Percentiles rank a stretch among this genome's conserved stretches.
Conservation (phyloP, 768 basidiomycete species). For the Boletellus ananas region DNA sequence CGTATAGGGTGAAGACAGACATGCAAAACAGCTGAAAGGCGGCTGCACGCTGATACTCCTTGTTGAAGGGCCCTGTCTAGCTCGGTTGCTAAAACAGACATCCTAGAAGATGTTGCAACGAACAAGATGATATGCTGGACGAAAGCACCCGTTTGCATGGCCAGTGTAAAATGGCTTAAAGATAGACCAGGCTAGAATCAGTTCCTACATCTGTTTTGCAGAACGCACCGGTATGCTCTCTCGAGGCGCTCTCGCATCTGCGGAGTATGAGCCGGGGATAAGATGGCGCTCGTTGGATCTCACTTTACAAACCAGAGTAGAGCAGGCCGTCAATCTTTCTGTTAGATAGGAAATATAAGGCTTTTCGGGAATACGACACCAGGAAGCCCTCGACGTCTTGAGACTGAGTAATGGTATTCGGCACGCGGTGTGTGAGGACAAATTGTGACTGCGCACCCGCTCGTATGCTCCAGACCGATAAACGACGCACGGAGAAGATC, state of each 20-base stretch:
- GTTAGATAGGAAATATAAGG: conserved; percentile 32
- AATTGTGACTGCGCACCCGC: conserved; percentile 16
- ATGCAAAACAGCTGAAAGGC: conserved; percentile 28
- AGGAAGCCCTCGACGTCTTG: conserved; percentile 54
- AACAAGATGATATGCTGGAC: conserved; percentile 63
- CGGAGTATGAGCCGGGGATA: conserved; percentile 2
- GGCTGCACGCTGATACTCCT: conserved; percentile 23
- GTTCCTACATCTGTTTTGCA: neutral
- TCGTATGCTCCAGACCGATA: conserved; percentile 25
- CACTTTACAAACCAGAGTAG: conserved; percentile 46
- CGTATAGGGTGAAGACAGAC: conserved; percentile 22
- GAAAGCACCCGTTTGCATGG: conserved; percentile 73
- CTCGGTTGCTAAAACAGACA: conserved; percentile 45
- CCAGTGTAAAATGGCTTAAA: conserved; percentile 54
- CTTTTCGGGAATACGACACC: conserved; percentile 56
- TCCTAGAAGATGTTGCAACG: conserved; percentile 56
- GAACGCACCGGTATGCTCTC: conserved; percentile 53
- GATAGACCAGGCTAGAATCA: neutral
- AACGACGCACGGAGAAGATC: conserved; percentile 28
- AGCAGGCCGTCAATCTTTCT: conserved; percentile 35
- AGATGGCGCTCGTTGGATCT: conserved; percentile 1
- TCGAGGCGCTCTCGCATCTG: conserved; percentile 46
- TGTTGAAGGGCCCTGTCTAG: conserved; percentile 38
- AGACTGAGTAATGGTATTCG: conserved; percentile 34
- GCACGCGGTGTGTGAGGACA: neutral